Percentiles rank a stretch among this genome's conserved stretches.
Evolutionary conservation across 495 filamentous ascomycete species (phyloP).

Genomic region (Corynascus novoguineensis): DNA sequence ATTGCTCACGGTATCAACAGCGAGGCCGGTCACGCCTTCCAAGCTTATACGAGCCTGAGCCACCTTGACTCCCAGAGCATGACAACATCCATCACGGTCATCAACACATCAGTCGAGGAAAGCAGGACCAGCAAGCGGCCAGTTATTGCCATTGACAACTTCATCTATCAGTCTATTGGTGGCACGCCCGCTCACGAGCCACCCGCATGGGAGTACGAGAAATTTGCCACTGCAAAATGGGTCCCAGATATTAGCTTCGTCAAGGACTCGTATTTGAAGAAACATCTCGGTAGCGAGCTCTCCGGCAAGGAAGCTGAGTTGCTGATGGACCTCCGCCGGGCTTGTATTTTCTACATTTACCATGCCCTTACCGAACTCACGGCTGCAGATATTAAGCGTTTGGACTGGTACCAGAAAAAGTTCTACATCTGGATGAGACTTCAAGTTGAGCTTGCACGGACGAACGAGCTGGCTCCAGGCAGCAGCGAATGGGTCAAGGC

Average conservation of each 20-base stretch:
- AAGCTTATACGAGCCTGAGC: slow-evolving; percentile 18
- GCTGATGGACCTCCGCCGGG: slow-evolving; percentile 26
- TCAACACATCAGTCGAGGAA: neutral
- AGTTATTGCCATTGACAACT: slow-evolving; percentile 22
- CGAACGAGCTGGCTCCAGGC: slow-evolving; percentile 19
- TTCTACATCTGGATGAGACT: slow-evolving; percentile 34
- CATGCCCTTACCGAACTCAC: slow-evolving; percentile 24
- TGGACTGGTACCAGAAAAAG: slow-evolving; percentile 27
- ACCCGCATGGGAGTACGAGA: slow-evolving; percentile 19
- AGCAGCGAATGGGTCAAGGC: slow-evolving; percentile 20
- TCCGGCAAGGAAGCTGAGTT: slow-evolving; percentile 20
- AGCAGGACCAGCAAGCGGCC: neutral
- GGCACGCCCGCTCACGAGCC: neutral
- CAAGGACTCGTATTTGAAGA: slow-evolving; percentile 16
- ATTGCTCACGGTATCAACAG: slow-evolving; percentile 19
- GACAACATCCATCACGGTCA: slow-evolving; percentile 18
- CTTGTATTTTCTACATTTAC: slow-evolving; percentile 25
- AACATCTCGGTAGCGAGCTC: slow-evolving; percentile 21
- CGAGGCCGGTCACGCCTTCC: slow-evolving; percentile 17
- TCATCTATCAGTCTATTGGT: slow-evolving; percentile 28
- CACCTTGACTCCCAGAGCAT: slow-evolving; percentile 22
- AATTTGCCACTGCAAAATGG: slow-evolving; percentile 23
- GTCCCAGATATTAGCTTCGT: slow-evolving; percentile 27
- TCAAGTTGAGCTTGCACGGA: slow-evolving; percentile 24
- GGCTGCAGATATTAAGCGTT: slow-evolving; percentile 9